Evolutionary conservation across 768 basidiomycete species (phyloP).

Genomic region (Lactarius vividus): DNA sequence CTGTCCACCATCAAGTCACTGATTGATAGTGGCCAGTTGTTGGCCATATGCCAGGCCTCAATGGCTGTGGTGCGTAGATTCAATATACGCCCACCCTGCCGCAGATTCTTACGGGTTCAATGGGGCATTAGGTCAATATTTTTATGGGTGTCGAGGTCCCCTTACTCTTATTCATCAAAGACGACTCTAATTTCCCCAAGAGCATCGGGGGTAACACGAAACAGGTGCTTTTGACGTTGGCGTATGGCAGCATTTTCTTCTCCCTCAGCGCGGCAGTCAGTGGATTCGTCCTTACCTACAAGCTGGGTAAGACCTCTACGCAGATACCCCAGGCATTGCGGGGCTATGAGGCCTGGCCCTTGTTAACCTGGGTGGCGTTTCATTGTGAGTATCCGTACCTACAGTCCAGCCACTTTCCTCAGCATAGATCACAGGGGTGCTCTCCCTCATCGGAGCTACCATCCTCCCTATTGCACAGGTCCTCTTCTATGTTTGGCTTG

Average conservation of each 20-base stretch:
- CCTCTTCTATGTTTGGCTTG: slow-evolving; percentile 20
- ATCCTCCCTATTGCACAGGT: slow-evolving; percentile 9
- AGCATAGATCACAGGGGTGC: slow-evolving; percentile 8
- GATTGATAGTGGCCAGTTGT: slow-evolving; percentile 23
- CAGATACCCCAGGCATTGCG: slow-evolving; percentile 12
- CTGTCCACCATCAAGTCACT: slow-evolving; percentile 19
- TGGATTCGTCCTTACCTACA: slow-evolving; percentile 23
- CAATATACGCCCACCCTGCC: not conserved
- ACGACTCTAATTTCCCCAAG: not conserved
- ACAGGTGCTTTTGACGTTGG: slow-evolving; percentile 19
- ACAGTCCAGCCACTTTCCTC: not conserved
- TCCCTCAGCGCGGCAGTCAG: slow-evolving; percentile 20
- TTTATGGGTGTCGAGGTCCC: slow-evolving; percentile 15
- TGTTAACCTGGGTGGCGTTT: slow-evolving; percentile 17
- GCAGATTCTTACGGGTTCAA: not conserved
- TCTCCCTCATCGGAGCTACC: slow-evolving; percentile 9
- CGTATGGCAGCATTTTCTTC: slow-evolving; percentile 24
- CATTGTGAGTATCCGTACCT: slow-evolving; percentile 19
- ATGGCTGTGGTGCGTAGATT: slow-evolving; percentile 14
- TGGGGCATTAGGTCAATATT: slow-evolving; percentile 12
- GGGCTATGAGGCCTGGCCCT: slow-evolving; percentile 11
- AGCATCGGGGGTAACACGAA: not conserved
- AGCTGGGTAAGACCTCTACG: slow-evolving; percentile 18
- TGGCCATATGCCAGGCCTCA: slow-evolving; percentile 21
- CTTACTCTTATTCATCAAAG: slow-evolving; percentile 19